These are phyloP conservation scores for Taphrina communis DNA, from an alignment of 1,139 yeast species.

Conservation along the genomic window DNA sequence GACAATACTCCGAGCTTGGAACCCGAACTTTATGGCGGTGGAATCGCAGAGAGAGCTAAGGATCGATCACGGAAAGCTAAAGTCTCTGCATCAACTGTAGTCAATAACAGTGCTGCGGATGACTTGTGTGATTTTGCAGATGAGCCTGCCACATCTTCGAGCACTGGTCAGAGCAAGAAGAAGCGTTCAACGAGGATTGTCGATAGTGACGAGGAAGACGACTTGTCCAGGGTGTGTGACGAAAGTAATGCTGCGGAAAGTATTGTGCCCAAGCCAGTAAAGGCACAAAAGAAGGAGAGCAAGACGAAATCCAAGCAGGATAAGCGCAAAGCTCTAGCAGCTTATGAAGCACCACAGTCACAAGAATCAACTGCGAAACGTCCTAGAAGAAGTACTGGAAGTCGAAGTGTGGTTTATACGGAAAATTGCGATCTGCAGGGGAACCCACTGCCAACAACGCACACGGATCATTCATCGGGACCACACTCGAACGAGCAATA, in stretches of 20 bases:
- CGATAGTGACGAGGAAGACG: constrained; percentile 12
- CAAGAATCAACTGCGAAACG: not conserved
- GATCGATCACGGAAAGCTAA: constrained; percentile 13
- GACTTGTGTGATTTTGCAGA: constrained; percentile 4
- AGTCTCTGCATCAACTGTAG: not conserved
- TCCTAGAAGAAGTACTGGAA: not conserved
- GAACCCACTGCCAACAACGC: not conserved
- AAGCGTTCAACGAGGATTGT: constrained; percentile 1
- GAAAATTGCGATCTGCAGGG: constrained; percentile 12
- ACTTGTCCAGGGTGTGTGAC: constrained; percentile 4
- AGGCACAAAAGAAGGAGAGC: not conserved
- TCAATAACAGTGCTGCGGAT: not conserved
- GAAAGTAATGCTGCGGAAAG: not conserved
- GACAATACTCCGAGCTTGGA: not conserved
- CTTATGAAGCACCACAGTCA: constrained; percentile 10
- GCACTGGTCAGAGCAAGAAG: not conserved
- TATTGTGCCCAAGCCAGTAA: not conserved
- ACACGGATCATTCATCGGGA: not conserved
- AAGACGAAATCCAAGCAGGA: constrained; percentile 10
- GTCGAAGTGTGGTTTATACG: not conserved
- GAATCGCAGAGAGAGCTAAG: constrained; percentile 23
- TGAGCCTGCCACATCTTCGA: not conserved
- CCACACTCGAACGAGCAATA: not conserved
- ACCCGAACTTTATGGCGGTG: not conserved
- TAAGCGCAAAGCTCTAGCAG: constrained; percentile 14